phyloP scores from a whole-genome alignment of 805 yeast species.

The Lachancea thermotolerans region DNA sequence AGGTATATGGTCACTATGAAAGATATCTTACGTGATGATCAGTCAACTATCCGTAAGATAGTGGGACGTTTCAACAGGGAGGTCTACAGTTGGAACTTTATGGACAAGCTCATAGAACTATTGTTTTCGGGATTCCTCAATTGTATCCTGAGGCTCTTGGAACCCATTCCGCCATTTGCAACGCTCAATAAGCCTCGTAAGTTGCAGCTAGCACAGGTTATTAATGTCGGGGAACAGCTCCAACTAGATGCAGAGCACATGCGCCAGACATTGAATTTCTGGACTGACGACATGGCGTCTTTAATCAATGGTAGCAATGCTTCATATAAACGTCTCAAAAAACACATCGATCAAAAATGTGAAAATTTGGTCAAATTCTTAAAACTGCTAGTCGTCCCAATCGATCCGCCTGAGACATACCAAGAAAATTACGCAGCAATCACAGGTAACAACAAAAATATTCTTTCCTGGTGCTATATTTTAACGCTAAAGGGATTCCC shows the following conservation, averaged over 20 bases:
- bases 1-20: conserved; percentile 58
- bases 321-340: conserved; percentile 22
- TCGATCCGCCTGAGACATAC: conserved; percentile 42
- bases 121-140: conserved; percentile 49
- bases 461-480: conserved; percentile 28
- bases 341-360: conserved; percentile 22
- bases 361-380: conserved; percentile 17
- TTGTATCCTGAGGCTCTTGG: conserved; percentile 47
- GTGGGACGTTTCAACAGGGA: conserved; percentile 60
- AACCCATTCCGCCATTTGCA: conserved; percentile 59
- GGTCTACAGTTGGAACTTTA: conserved; percentile 61
- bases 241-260: conserved; percentile 63
- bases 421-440: conserved; percentile 30
- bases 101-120: conserved; percentile 69
- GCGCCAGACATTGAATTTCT: conserved; percentile 41
- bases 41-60: conserved; percentile 33
- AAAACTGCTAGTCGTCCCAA: conserved; percentile 25
- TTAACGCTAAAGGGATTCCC: conserved; percentile 25
- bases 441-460: conserved; percentile 19
- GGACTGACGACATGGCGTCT: conserved; percentile 18
- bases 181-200: conserved; percentile 13
- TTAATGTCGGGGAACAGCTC: conserved; percentile 66
- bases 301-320: conserved; percentile 14
- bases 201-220: conserved; percentile 22
- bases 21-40: conserved; percentile 39